Evolutionary conservation across 2,329 filamentous ascomycete genomes (phyloP), one percentile per base, ranked within the genome.

Genomic region (Alternaria panax): DNA sequence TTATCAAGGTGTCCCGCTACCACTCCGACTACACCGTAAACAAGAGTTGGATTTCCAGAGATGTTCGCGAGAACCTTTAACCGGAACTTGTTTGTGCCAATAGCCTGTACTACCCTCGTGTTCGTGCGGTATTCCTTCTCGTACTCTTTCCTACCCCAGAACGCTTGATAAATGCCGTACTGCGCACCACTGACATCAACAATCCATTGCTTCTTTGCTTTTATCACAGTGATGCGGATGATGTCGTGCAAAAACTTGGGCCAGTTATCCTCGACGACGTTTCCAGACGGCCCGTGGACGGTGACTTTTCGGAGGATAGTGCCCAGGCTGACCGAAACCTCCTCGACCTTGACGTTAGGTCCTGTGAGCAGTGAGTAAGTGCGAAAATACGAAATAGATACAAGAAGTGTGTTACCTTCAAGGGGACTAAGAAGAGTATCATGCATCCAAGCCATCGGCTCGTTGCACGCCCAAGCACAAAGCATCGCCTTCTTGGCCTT

Each of bases 101-200:
- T 5, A 11, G n/a, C n/a, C 4, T 22, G 1, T 0, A 8, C 12
- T n/a, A n/a, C n/a, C n/a, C n/a, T n/a, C n/a, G n/a, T n/a, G n/a
- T n/a, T n/a, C n/a, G n/a, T n/a, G n/a, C n/a, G n/a, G n/a, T n/a
- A n/a, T n/a, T n/a, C n/a, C n/a, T n/a, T n/a, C 5, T 28, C 3
- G 18, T 51, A 61, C 4, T 50, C 22, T 4, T 41, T 7, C 54
- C 50, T 51, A 14, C 0, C 11, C 51, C 51, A 62, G 6, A 59
- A 42, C 0, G 40, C 20, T 5, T 4, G 3, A 12, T 16, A 3
- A 1, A 62, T 58, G 1, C 59, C 55, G 16, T 47, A 62, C 7
- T 55, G 59, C 5, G 45, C 51, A 8, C 59, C 32, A n/a, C 18
- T 48, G 11, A 58, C 7, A 9, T 62, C 55, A 0, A 62, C 20